Percentiles rank a stretch among this genome's conserved stretches.
Conservation (phyloP, 1,284 basidiomycete genomes). For the Cystobasidium pallidum region DNA sequence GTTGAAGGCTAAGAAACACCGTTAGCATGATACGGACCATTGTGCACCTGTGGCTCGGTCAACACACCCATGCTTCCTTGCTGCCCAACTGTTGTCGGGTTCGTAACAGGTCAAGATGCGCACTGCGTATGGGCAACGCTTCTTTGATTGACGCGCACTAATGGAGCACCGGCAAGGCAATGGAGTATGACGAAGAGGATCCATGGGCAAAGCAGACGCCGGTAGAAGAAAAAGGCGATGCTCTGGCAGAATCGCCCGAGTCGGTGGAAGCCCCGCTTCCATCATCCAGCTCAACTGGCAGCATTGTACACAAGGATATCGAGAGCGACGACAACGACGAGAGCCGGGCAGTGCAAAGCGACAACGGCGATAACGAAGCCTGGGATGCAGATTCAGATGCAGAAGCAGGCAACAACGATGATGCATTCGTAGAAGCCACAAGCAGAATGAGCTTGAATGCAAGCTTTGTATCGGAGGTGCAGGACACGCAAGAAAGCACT, state of each 20-base stretch:
- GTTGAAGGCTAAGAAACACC: conserved; percentile 24
- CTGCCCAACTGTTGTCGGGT: not conserved
- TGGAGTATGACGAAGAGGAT: conserved; percentile 33
- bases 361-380: conserved; percentile 9
- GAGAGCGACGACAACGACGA: conserved; percentile 6
- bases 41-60: too few species aligned
- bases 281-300: conserved; percentile 7
- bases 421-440: conserved; percentile 38
- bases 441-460: conserved; percentile 32
- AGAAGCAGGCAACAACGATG: conserved; percentile 5
- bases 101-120: conserved; percentile 7
- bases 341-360: not conserved
- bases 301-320: conserved; percentile 6
- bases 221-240: conserved; percentile 17
- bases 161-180: conserved; percentile 11
- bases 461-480: conserved; percentile 9
- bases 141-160: conserved; percentile 1
- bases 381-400: conserved; percentile 27
- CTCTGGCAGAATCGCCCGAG: conserved; percentile 3
- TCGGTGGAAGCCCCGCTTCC: not conserved
- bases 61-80: conserved; percentile 1
- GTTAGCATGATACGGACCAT: too few species aligned
- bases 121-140: not conserved
- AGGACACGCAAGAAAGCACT: not conserved
- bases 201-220: conserved; percentile 37